Evolutionary conservation across 163 green algal species (phyloP).

Genomic region (Volvox carteri): DNA sequence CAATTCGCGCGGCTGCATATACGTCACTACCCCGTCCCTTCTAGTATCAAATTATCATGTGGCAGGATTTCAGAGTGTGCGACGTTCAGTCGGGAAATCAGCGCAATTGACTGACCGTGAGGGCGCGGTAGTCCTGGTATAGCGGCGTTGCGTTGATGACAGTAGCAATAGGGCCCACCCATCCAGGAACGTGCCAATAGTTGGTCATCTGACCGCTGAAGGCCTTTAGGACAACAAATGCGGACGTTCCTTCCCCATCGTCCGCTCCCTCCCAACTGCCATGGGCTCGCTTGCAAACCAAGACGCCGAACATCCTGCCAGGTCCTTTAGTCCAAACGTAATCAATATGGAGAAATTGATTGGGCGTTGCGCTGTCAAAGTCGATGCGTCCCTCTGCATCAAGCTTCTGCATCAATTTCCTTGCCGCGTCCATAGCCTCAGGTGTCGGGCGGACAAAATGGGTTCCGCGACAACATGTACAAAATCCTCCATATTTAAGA

Average conservation of each 20-base stretch:
- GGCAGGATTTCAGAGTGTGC: no score
- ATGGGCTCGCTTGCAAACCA: not conserved
- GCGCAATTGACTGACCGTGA: slow-evolving; percentile 34
- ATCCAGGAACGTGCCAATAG: slow-evolving; percentile 63
- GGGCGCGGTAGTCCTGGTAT: slow-evolving; percentile 42
- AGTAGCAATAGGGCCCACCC: slow-evolving; percentile 59
- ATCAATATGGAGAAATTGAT: slow-evolving; percentile 44
- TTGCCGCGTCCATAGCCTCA: not conserved
- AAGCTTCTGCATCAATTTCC: not conserved
- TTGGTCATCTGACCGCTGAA: slow-evolving; percentile 69
- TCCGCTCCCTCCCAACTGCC: not conserved
- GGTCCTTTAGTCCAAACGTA: slow-evolving; percentile 58
- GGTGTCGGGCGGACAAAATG: slow-evolving; percentile 19
- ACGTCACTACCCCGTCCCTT: no score
- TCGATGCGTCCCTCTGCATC: slow-evolving; percentile 20
- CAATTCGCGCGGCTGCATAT: no score
- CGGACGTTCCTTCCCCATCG: not conserved
- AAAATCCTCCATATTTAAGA: slow-evolving; percentile 36
- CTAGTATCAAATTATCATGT: no score
- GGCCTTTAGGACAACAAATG: slow-evolving; percentile 42
- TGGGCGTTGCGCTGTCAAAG: slow-evolving; percentile 11
- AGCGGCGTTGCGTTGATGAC: slow-evolving; percentile 37
- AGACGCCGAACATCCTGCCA: slow-evolving; percentile 55
- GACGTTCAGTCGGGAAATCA: no score
- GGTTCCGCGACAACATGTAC: slow-evolving; percentile 1